Base-by-base conservation (phyloP, 768 basidiomycete genomes). In the Rhodotorula diobovata region DNA sequence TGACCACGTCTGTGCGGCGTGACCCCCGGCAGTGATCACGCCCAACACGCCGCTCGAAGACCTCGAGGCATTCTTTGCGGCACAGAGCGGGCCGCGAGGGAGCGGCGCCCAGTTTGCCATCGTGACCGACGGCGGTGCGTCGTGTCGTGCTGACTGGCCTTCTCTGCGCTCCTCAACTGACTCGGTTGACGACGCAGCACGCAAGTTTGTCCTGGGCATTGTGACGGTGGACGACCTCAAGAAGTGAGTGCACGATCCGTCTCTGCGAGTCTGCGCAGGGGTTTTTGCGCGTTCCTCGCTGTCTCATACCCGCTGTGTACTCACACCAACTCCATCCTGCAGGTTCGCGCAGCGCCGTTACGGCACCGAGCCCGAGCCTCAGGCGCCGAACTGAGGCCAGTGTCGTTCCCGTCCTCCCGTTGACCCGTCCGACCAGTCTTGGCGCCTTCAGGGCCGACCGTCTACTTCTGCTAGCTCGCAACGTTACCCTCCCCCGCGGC, bases 41-140 rank as follows among this genome's bases (percentile, higher is more conserved):
- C 81, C 81, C 20, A 59, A 77, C 9, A 82, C 81, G 23, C 79
- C 79, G 4, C 71, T 82, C 45, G 81, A 81, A 54, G 76, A 80
- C 2, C 76, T 82, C 11, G 81, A 81, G 57, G 61, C 37, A 16
- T 82, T 82, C 75, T 79, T 82, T 58, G 41, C 48, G 9, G 54
- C 63, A 28, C 56, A 71, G 58, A 61, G 61, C 23, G 51, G 32
- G 37, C 54, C 54, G 21, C 34, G 59, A 1, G 58, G 45, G 3
- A 61, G 68, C 57, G 61, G 55, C 21, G 54, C 57, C 14, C 48
- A 67, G 34, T 76, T 78, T 30, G 74, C 63, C 3, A 45, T 76
- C 71, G 81, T 82, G 20, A 82, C 81, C 16, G 81, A 82, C 67
- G 34, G 35, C 2, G 58, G 68, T 69, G 15, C 39, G 68, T 51